Evolutionary conservation across 179 eudicot genomes (phyloP), one percentile per base, ranked within the genome.

Genomic region (Silene noctiflora): DNA sequence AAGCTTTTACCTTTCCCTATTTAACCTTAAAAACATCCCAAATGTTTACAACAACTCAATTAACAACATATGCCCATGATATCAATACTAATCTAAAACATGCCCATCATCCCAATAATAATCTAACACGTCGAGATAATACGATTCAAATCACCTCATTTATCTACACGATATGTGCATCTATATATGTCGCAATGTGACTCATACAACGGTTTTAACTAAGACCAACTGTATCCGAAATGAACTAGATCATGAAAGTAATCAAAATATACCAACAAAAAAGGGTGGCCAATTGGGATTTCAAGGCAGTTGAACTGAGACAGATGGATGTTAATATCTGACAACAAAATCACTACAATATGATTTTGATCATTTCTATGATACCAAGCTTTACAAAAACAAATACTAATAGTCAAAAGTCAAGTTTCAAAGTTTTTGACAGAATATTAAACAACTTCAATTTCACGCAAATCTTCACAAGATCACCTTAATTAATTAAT

Each of bases 321-420:
- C 59, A 53, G 51, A 51, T 72, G 77, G 55, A 39, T 58, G 67
- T 70, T 13, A 8, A 24, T 58, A 11, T 53, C 1, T 53, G 9
- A 6, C 7, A 25, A 53, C 8, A 64, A 66, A 20, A 20, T 48
- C 55, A 51, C 48, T 7, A 69, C 22, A 74, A 35, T 68, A 66
- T 77, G 44, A 74, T 72, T 78, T 73, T 78, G 79, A 82, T 75
- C 79, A 64, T 78, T 75, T 44, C 72, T 51, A 78, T 70, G 72
- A 62, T 39, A 3, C 74, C 76, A 77, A 56, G n/a, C 75, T n/a
- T 56, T 29, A 74, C 68, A 62, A 29, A 62, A 69, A 70, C 62
- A 78, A 81, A 68, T 61, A 74, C 42, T 39, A 63, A 70, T 56
- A 82, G 84, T 82, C 81, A 82, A 82, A 82, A 65, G 81, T 81